These are phyloP conservation scores for Cryptosporidium parvum DNA, from an alignment of 169 alveolate species.

Conservation along the genomic window DNA sequence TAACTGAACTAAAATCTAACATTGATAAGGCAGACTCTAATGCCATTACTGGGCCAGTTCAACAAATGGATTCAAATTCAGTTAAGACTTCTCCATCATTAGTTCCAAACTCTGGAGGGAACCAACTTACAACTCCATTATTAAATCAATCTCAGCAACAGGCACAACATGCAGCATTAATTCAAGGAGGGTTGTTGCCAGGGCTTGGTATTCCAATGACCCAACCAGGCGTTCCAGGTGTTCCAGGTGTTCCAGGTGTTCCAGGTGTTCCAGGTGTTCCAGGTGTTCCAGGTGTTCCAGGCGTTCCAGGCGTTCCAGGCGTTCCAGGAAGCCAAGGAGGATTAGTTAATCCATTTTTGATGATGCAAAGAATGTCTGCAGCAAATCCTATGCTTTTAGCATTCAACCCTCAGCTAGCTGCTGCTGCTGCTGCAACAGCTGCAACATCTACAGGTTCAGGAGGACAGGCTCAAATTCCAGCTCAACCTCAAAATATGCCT, in stretches of 20 bases:
- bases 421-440: slow-evolving; percentile 7
- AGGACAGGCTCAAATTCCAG: slow-evolving; percentile 6
- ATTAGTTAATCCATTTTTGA: slow-evolving; percentile 58
- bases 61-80: background rate
- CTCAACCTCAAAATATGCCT: background rate
- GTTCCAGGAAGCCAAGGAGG: slow-evolving; percentile 23
- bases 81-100: slow-evolving; percentile 2
- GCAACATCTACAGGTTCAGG: slow-evolving; percentile 15
- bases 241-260: background rate
- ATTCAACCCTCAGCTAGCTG: slow-evolving; percentile 57
- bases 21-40: background rate
- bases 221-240: slow-evolving; percentile 3
- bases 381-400: slow-evolving; percentile 35
- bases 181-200: background rate
- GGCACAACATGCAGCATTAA: background rate
- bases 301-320: background rate
- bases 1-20: background rate
- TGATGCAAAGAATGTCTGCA: slow-evolving; percentile 52
- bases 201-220: slow-evolving; percentile 35
- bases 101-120: background rate
- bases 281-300: slow-evolving; percentile 5
- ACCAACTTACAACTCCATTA: slow-evolving; percentile 7
- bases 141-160: background rate
- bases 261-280: background rate
- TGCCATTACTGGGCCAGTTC: background rate